Conservation (phyloP, 2,329 filamentous ascomycete species). For the Nectriaceae sp. region DNA sequence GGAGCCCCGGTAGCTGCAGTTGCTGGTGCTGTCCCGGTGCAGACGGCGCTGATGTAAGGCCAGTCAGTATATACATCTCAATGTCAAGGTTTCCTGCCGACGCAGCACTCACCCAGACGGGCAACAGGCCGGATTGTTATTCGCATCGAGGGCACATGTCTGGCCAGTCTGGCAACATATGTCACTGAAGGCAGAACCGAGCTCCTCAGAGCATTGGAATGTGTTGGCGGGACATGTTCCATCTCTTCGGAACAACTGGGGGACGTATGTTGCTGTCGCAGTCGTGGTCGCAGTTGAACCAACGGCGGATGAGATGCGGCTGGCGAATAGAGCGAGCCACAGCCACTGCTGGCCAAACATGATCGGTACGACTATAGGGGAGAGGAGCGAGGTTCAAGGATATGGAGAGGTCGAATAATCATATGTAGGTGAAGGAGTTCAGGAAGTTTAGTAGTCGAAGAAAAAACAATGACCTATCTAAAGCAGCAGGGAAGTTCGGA, state of each 20-base stretch:
- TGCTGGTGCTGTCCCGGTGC: constrained; percentile 55
- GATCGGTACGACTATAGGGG: constrained; percentile 8
- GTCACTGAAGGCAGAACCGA: constrained; percentile 48
- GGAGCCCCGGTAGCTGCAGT: constrained; percentile 38
- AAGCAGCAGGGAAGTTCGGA: too few relatives aligned
- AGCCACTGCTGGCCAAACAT: constrained; percentile 24
- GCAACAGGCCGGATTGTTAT: constrained; percentile 55
- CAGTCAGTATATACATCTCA: constrained; percentile 3
- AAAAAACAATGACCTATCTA: too few relatives aligned
- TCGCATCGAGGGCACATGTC: constrained; percentile 50
- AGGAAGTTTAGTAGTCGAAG: neutral
- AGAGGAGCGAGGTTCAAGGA: constrained; percentile 4
- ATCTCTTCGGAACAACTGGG: constrained; percentile 27
- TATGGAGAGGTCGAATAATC: neutral
- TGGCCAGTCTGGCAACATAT: constrained; percentile 56
- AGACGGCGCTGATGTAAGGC: constrained; percentile 47
- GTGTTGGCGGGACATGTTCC: constrained; percentile 49
- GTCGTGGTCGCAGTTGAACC: constrained; percentile 18
- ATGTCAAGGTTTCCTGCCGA: neutral
- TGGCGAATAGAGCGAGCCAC: constrained; percentile 23
- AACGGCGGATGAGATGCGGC: constrained; percentile 14
- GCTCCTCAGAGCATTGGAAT: constrained; percentile 50
- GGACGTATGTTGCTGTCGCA: constrained; percentile 15
- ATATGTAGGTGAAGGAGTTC: neutral
- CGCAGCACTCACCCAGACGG: constrained; percentile 46